Percentiles rank a stretch among this genome's conserved stretches.
Conservation (phyloP, 768 basidiomycete genomes). For the Suillus subaureus region DNA sequence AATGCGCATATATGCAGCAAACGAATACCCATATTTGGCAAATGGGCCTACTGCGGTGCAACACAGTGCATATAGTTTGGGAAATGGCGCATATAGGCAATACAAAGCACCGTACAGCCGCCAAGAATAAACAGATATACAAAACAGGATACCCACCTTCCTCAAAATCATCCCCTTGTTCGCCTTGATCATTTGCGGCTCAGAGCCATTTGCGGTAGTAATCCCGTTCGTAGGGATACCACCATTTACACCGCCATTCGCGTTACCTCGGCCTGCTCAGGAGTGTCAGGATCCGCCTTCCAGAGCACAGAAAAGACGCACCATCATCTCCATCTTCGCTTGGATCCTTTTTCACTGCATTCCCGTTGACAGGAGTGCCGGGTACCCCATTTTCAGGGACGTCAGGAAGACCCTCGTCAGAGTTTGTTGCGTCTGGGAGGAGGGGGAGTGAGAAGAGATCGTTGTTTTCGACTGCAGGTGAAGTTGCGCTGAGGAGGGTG, state of each 20-base stretch:
- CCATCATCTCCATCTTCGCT: constrained; percentile 29
- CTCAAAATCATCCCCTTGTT: constrained; percentile 94
- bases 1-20: constrained; percentile 1
- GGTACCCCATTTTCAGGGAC: constrained; percentile 28
- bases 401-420: constrained; percentile 26
- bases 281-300: not conserved
- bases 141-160: constrained; percentile 48
- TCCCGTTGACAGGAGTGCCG: not conserved
- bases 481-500: not conserved
- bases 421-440: not conserved
- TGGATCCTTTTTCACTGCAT: constrained; percentile 30
- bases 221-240: constrained; percentile 17
- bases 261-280: constrained; percentile 9
- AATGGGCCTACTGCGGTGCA: not conserved
- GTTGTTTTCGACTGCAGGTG: not conserved
- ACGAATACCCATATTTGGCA: not conserved
- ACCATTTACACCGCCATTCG: constrained; percentile 22
- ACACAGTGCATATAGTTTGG: not conserved
- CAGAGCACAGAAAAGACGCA: constrained; percentile 7
- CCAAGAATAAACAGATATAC: constrained; percentile 44
- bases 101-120: constrained; percentile 29
- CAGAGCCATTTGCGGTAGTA: constrained; percentile 22
- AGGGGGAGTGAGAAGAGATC: constrained; percentile 9
- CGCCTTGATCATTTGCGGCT: constrained; percentile 68
- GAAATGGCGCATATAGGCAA: constrained; percentile 10